Evolutionary conservation across 805 yeast genomes (phyloP), one percentile per base, ranked within the genome.

Genomic region (Zygoascus biomembranicola): DNA sequence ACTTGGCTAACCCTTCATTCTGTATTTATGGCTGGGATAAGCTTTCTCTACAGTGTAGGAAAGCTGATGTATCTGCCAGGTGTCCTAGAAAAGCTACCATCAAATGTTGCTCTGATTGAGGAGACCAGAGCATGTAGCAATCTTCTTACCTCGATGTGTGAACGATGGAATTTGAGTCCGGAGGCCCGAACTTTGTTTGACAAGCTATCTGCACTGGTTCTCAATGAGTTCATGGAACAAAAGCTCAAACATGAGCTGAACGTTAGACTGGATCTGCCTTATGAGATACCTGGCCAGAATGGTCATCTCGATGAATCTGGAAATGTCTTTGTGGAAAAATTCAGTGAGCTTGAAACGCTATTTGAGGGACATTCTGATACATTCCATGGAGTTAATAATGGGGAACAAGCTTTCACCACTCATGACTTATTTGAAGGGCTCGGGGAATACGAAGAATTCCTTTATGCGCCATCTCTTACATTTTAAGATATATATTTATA

Each of bases 1-100:
- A 31, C 52, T 11, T 50, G 50, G 52, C 39, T 43, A 4, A 32
- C 52, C 19, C 18, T 50, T 10, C 52, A 50, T 45, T 43, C 52
- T 13, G 52, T 50, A 19, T 50, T 50, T 28, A 43, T 50, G 52
- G 28, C 52, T 28, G 52, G 52, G 10, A 50, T 50, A 28, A 50
- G 41, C 41, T 50, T 18, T 31, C 43, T 50, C n/a, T 50, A 50
- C 18, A 19, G 49, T 20, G 19, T 31, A 11, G 42, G 31, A 13
- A 47, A 32, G 19, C 20, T 47, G 14, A 32, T 47, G 47, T 31
- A 31, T 16, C 19, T 26, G 5, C 37, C 48, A 6, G 16, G 19
- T 2, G 19, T 18, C 18, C 5, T 41, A 10, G 47, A 13, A 35
- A 37, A 49, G 32, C 23, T 49, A 11, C 52, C 52, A 26, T 26